Conservation (phyloP, 2,329 filamentous ascomycete species). For the Aspergillus sp. region DNA sequence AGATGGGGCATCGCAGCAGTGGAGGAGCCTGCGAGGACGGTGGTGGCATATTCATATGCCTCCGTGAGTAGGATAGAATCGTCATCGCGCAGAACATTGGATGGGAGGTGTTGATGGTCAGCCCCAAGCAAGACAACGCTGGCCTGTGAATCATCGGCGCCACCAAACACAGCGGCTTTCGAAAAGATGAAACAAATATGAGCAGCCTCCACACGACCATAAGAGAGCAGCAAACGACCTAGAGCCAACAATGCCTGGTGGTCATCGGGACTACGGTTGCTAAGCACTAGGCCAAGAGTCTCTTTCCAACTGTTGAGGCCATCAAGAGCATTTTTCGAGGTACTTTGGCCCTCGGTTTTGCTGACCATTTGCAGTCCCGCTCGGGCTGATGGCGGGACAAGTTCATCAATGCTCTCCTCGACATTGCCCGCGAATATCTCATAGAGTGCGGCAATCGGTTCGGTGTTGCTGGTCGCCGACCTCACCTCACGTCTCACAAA, state of each 20-base stretch:
- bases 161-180: constrained; percentile 70
- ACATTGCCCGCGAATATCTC: constrained; percentile 91
- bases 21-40: constrained; percentile 62
- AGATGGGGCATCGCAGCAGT: constrained; percentile 72
- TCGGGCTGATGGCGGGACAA: constrained; percentile 88
- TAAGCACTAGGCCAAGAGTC: constrained; percentile 79
- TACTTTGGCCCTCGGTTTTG: constrained; percentile 60
- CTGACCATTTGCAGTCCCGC: constrained; percentile 90
- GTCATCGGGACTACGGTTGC: constrained; percentile 83
- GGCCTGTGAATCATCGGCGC: constrained; percentile 75
- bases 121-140: constrained; percentile 82
- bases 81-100: constrained; percentile 74
- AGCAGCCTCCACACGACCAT: constrained; percentile 85
- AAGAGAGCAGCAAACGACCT: constrained; percentile 77
- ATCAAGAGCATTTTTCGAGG: constrained; percentile 71
- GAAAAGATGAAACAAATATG: constrained; percentile 94
- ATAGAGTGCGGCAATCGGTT: constrained; percentile 87
- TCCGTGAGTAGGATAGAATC: constrained; percentile 94
- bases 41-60: constrained; percentile 86
- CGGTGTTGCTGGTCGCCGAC: constrained; percentile 72
- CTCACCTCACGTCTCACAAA: constrained; percentile 96
- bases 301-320: constrained; percentile 94
- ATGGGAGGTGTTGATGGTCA: constrained; percentile 70
- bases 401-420: constrained; percentile 92
- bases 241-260: constrained; percentile 73